Evolutionary conservation across 1,139 yeast species (phyloP).

Genomic region (Suhomyces bribrorum): DNA sequence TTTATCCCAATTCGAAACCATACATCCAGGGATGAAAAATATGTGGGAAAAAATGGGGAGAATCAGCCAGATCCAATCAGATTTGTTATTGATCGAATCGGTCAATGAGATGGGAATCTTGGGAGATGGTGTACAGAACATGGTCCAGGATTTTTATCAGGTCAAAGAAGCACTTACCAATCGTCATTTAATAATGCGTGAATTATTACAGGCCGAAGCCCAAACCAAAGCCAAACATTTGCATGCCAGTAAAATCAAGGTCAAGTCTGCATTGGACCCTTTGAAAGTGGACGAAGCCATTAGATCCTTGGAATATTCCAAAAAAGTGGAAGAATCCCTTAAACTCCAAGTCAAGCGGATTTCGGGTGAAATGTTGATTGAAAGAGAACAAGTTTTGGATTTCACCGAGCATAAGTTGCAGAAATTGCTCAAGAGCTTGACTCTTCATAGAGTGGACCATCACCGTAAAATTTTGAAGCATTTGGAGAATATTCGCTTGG

Average conservation of each 20-base stretch:
- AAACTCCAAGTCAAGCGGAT: constrained; percentile 76
- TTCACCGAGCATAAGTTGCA: constrained; percentile 60
- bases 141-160: constrained; percentile 76
- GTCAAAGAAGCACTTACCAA: constrained; percentile 92
- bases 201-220: constrained; percentile 75
- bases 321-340: constrained; percentile 74
- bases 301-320: constrained; percentile 73
- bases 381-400: constrained; percentile 56
- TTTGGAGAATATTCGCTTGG: constrained; percentile 73
- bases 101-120: constrained; percentile 73
- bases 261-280: constrained; percentile 78
- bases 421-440: constrained; percentile 56
- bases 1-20: constrained; percentile 51
- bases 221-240: constrained; percentile 70
- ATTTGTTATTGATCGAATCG: constrained; percentile 71
- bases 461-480: constrained; percentile 79
- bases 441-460: constrained; percentile 76
- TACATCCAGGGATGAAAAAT: constrained; percentile 67
- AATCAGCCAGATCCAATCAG: constrained; percentile 70
- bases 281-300: constrained; percentile 89
- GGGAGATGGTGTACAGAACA: constrained; percentile 70
- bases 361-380: constrained; percentile 82
- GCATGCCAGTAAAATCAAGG: constrained; percentile 72
- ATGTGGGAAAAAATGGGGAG: constrained; percentile 82
- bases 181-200: constrained; percentile 89